phyloP scores from a whole-genome alignment of 2,329 filamentous ascomycete species.

The Penicillium hesseltinei region DNA sequence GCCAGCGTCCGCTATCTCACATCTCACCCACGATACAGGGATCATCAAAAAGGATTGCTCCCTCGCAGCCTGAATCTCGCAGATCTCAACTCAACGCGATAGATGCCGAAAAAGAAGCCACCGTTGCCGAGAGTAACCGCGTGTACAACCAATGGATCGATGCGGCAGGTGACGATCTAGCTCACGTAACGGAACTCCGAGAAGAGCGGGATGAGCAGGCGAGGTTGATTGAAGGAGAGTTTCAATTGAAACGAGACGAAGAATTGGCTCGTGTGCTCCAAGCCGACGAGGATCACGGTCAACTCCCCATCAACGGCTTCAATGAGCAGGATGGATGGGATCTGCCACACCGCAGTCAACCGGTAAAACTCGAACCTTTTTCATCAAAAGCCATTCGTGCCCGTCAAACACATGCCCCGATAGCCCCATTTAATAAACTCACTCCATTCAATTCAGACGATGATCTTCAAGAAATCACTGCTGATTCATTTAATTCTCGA shows the following conservation, averaged over 20 bases:
- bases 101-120: conserved; percentile 2
- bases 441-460: conserved; percentile 20
- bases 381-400: neutral
- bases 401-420: neutral
- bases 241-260: conserved; percentile 30
- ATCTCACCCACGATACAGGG: conserved; percentile 4
- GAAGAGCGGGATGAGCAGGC: conserved; percentile 28
- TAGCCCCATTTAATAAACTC: neutral
- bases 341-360: conserved; percentile 13
- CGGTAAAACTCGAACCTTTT: neutral
- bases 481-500: conserved; percentile 10
- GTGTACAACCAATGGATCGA: conserved; percentile 10
- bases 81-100: conserved; percentile 10
- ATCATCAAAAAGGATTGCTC: conserved; percentile 16
- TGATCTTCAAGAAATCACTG: conserved; percentile 29
- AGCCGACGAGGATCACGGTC: conserved; percentile 19
- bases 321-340: conserved; percentile 4
- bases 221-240: conserved; percentile 9
- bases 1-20: conserved; percentile 17
- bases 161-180: neutral
- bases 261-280: conserved; percentile 41
- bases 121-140: conserved; percentile 2
- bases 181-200: conserved; percentile 22
- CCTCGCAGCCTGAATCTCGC: conserved; percentile 4
- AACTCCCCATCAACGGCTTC: neutral